Conservation (phyloP, 441 rosid species). For the Sinapis alba region DNA sequence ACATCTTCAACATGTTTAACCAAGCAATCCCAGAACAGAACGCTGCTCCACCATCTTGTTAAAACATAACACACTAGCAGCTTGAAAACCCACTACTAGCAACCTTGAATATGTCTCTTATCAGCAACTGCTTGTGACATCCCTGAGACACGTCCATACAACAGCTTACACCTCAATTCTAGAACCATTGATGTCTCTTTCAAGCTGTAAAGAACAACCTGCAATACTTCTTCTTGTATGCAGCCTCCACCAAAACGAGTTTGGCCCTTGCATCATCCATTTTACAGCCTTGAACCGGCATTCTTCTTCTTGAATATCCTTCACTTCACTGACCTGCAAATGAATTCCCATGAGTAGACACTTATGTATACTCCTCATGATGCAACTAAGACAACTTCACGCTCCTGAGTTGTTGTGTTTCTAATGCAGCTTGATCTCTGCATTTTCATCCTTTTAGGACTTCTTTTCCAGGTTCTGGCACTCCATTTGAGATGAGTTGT, state of each 20-base stretch:
- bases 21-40: background rate
- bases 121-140: background rate
- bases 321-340: background rate
- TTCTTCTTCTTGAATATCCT: background rate
- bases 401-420: background rate
- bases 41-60: background rate
- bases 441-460: background rate
- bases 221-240: background rate
- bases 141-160: background rate
- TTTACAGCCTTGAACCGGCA: background rate
- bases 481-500: background rate
- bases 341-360: background rate
- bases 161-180: background rate
- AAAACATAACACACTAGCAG: background rate
- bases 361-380: background rate
- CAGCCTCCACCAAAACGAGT: background rate
- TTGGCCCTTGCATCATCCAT: background rate
- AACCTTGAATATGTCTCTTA: background rate
- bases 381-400: background rate
- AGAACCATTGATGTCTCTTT: background rate
- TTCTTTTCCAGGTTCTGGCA: background rate
- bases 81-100: background rate
- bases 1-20: background rate
- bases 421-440: background rate
- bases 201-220: background rate